Base-by-base conservation (phyloP, 441 rosid species). In the Gossypium davidsonii region DNA sequence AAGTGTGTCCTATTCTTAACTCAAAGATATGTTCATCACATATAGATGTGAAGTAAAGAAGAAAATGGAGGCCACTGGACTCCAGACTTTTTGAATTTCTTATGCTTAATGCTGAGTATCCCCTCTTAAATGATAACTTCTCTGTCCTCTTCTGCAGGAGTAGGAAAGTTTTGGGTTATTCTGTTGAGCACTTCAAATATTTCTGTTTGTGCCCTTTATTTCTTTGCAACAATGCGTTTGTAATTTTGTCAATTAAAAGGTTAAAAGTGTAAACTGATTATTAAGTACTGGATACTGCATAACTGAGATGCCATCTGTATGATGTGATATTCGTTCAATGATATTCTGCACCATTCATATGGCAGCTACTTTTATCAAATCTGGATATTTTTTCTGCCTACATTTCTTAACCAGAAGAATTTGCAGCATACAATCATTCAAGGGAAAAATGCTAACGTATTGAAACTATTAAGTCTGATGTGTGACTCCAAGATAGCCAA, bases 1-100 rank as follows among this genome's bases (percentile, higher is more conserved):
- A 79, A 80, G 76, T 71, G 14, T 70, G 74, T 63, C 56, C 25
- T 76, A 39, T 57, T 81, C 57, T 61, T 17, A 65, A 14, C 48
- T 65, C 23, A 69, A 68, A 63, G 25, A 3, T 39, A 58, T 66
- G 17, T 57, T 56, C n/a, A n/a, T 28, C 17, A 4, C 18, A 62
- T 3, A 74, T 66, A 39, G 44, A 39, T 39, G n/a, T 59, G 48
- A 26, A 53, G 46, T 48, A 46, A 21, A 53, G 39, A 20, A 46
- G 39, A 6, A 44, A 59, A 26, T 18, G 72, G 52, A 17, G 18
- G 66, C 7, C 9, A 51, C 21, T 46, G 53, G 63, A 11, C 14
- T 57, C 37, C 15, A 15, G 46, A 46, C 28, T 57, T 25, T 52
- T 20, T 26, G 31, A 53, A 52, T 68, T 49, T 70, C 28, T 11